Conservation (phyloP, 1,284 basidiomycete species). For the Microbotryomycetes sp. region DNA sequence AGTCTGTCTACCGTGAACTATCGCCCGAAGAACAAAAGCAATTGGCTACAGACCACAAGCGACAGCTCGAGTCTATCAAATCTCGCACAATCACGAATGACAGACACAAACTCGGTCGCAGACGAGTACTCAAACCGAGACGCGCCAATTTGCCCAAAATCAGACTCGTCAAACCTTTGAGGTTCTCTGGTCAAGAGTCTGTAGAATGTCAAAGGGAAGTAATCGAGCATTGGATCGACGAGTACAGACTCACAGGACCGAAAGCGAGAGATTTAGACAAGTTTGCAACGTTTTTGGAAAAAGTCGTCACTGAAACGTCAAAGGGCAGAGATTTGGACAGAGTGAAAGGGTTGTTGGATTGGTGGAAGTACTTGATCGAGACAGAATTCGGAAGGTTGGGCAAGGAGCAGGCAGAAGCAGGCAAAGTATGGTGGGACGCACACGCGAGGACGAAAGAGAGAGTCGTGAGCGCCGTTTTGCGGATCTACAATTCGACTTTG, state of each 20-base stretch:
- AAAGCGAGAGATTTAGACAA: slow-evolving; percentile 61
- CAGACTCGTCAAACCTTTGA: slow-evolving; percentile 46
- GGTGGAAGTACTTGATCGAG: slow-evolving; percentile 51
- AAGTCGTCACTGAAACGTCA: slow-evolving; percentile 49
- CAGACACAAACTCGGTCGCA: slow-evolving; percentile 20
- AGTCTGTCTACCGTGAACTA: slow-evolving; percentile 6
- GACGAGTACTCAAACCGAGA: slow-evolving; percentile 42
- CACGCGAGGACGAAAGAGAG: slow-evolving; percentile 57
- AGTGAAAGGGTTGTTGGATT: slow-evolving; percentile 61
- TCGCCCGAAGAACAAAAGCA: slow-evolving; percentile 3
- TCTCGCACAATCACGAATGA: background rate
- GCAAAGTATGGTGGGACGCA: slow-evolving; percentile 63
- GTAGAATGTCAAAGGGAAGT: slow-evolving; percentile 60
- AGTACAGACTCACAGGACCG: slow-evolving; percentile 49
- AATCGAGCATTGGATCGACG: slow-evolving; percentile 63
- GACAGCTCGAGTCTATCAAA: background rate
- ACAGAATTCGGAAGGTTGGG: slow-evolving; percentile 30
- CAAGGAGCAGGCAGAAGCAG: slow-evolving; percentile 1
- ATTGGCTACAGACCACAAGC: background rate
- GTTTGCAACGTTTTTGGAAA: slow-evolving; percentile 60
- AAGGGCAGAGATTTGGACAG: slow-evolving; percentile 59
- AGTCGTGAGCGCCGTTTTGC: slow-evolving; percentile 33
- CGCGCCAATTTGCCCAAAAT: slow-evolving; percentile 48
- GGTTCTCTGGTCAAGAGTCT: slow-evolving; percentile 55
- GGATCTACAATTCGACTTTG: background rate